Evolutionary conservation across 805 yeast species (phyloP).

Genomic region (Candida suzukii): DNA sequence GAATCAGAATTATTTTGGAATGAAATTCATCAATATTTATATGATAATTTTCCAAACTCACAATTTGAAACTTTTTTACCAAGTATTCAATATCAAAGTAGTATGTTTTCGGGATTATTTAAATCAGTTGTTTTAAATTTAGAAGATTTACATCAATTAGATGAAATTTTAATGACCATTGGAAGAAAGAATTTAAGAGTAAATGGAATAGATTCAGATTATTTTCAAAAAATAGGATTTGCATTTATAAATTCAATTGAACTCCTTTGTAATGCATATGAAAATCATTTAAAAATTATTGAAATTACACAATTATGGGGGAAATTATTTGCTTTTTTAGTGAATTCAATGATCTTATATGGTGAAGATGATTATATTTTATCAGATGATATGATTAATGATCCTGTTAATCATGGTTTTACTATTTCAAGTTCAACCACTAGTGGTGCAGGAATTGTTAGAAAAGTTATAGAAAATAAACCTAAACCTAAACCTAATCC

Average conservation of each 20-base stretch:
- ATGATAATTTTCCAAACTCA: too few relatives aligned
- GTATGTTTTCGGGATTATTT: conserved; percentile 62
- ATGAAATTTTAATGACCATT: conserved; percentile 45
- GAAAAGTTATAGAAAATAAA: not conserved
- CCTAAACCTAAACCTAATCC: not conserved
- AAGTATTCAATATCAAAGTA: conserved; percentile 61
- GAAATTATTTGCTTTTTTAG: conserved; percentile 22
- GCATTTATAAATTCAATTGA: conserved; percentile 53
- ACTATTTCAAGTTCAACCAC: not conserved
- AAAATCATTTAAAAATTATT: conserved; percentile 4
- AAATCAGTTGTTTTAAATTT: conserved; percentile 52
- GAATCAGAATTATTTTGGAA: conserved; percentile 55
- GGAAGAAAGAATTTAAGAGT: conserved; percentile 66
- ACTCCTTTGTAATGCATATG: conserved; percentile 32
- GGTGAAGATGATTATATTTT: conserved; percentile 10
- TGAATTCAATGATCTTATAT: conserved; percentile 20
- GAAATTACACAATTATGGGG: conserved; percentile 16
- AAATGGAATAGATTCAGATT: conserved; percentile 52
- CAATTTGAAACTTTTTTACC: conserved; percentile 52
- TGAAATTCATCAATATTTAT: too few relatives aligned
- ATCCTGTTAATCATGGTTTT: not conserved
- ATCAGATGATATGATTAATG: not conserved
- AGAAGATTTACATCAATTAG: conserved; percentile 43
- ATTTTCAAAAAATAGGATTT: conserved; percentile 58
- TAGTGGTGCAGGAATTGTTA: not conserved